A percentile compares a stretch with the other conserved stretches of the same genome.
Conservation (phyloP, 192 early-diverging fungal species). For the Rhizophlyctis rosea region DNA sequence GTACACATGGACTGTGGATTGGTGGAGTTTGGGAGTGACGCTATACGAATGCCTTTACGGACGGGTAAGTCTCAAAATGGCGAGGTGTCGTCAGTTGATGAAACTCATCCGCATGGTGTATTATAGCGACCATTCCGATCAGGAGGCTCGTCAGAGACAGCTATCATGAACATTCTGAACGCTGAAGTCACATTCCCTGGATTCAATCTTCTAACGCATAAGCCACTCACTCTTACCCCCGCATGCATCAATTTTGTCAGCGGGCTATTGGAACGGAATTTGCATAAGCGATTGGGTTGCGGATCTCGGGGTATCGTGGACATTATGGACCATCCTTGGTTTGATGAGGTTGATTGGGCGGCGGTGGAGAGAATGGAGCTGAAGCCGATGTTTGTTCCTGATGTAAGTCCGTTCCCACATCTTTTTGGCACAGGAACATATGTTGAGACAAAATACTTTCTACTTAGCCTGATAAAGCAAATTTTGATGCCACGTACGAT, state of each 20-base stretch:
- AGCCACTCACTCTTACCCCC: conserved; percentile 11
- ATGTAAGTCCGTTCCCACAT: too few relatives aligned
- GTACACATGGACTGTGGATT: conserved; percentile 84
- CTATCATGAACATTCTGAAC: conserved; percentile 56
- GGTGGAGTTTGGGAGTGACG: conserved; percentile 90
- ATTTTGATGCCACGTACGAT: conserved; percentile 77
- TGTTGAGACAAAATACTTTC: background rate
- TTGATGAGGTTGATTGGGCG: conserved; percentile 50
- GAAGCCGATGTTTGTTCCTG: conserved; percentile 48
- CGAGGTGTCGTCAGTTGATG: conserved; percentile 19
- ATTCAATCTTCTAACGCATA: conserved; percentile 25
- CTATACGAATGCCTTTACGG: conserved; percentile 80
- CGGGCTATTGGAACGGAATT: conserved; percentile 68
- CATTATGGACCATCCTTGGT: conserved; percentile 50
- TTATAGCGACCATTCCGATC: conserved; percentile 69
- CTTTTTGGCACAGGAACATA: background rate
- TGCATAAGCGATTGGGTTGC: conserved; percentile 70
- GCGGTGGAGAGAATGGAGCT: conserved; percentile 34
- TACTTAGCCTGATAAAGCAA: conserved; percentile 35
- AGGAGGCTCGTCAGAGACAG: conserved; percentile 56
- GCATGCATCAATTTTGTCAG: conserved; percentile 25
- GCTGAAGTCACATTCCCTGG: conserved; percentile 62
- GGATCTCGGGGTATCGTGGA: conserved; percentile 63
- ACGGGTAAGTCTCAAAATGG: conserved; percentile 41
- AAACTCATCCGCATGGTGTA: background rate